phyloP scores from a whole-genome alignment of 768 basidiomycete species.

The Dioszegia hungarica region DNA sequence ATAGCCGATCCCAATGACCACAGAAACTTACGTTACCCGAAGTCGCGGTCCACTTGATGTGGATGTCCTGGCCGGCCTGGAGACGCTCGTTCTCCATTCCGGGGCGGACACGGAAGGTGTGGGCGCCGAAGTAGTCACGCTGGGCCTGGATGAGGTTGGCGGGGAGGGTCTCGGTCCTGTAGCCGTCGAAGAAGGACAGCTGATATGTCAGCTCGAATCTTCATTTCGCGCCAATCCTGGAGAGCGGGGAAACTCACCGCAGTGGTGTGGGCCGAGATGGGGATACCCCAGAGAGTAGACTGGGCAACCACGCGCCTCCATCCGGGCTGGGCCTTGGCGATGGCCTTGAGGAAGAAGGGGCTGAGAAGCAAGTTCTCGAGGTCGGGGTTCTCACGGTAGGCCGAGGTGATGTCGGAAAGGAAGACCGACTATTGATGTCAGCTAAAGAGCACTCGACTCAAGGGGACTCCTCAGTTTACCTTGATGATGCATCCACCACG shows the following conservation, averaged over 20 bases:
- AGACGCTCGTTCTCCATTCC: conserved; percentile 84
- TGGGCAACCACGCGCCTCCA: conserved; percentile 98
- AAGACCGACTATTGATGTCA: conserved; percentile 35
- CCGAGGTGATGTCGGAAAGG: conserved; percentile 53
- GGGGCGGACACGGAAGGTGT: conserved; percentile 91
- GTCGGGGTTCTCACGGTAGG: conserved; percentile 75
- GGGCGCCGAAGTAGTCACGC: conserved; percentile 97
- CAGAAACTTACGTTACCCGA: conserved; percentile 61
- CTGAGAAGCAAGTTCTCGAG: conserved; percentile 92
- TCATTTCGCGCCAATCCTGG: background rate
- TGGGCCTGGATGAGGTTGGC: conserved; percentile 94
- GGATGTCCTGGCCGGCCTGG: conserved; percentile 78
- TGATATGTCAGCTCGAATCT: background rate
- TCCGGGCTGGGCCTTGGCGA: conserved; percentile 91
- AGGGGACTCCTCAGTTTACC: conserved; percentile 50
- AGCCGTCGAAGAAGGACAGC: conserved; percentile 92
- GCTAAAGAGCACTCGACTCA: background rate
- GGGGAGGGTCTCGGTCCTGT: conserved; percentile 88
- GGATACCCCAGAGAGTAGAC: conserved; percentile 94
- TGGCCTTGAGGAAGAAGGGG: conserved; percentile 84
- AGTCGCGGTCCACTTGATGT: conserved; percentile 98
- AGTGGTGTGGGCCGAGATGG: conserved; percentile 95
- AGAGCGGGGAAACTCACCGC: conserved; percentile 50
- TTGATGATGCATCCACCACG: conserved; percentile 99
- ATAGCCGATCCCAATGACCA: background rate